Base-by-base conservation (phyloP, 106 monocot genomes). In the Dioscorea alata region DNA sequence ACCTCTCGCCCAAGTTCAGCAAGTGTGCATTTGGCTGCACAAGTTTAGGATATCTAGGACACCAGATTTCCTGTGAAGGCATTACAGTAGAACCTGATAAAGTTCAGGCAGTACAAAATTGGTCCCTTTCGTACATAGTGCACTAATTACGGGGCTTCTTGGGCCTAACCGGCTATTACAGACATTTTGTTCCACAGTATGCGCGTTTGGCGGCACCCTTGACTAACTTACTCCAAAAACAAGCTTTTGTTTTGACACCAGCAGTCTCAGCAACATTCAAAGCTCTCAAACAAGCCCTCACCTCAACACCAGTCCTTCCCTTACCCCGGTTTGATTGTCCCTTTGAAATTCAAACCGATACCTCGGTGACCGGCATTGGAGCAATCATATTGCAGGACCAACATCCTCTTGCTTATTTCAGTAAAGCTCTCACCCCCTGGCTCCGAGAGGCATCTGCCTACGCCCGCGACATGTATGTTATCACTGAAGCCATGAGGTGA, bases 391-490 rank as follows among this genome's bases (percentile, higher is more conserved):
- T 42, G 9, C 6, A 42, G 5, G 9, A 42, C 3, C 28, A 28
- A 6, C 54, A 42, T 8, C 65, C 65, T 42, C 42, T 65, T 48
- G 65, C 65, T 20, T 65, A n/a, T 21, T 65, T 65, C 5, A n/a
- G 14, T 17, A 65, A 65, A 12, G 18, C 4, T 4, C 23, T 34
- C 21, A 42, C 10, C 4, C 8, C 20, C 21, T 20, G 18, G n/a
- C n/a, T 33, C 4, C 19, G 65, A 19, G 17, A 9, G 9, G 6
- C 7, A 0, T 17, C 42, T 18, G 0, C 33, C 49, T 35, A 19
- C 17, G 48, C 4, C 0, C 18, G 21, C n/a, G 42, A 65, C 4
- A 48, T 20, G 4, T 65, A 21, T 17, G 34, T 7, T 1, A 19
- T 6, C 6, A 17, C 42, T 2, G 19, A 35, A 19, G 65, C 35